Evolutionary conservation across 2,329 filamentous ascomycete genomes (phyloP).

Genomic region (Aspergillus quadrilineatus): DNA sequence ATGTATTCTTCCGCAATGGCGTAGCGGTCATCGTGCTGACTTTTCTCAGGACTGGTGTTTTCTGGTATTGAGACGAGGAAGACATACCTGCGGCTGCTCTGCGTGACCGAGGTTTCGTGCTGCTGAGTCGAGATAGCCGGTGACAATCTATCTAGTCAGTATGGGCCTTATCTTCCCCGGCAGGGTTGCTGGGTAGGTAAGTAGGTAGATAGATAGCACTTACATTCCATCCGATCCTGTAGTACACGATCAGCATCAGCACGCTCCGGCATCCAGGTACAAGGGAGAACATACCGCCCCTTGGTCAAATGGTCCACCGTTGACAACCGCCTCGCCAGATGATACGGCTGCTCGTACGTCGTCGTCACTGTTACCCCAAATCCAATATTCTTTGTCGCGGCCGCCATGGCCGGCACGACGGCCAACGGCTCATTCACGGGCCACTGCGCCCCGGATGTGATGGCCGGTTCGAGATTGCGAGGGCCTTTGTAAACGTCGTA

Average conservation of each 20-base stretch:
- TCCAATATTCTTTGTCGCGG: constrained; percentile 64
- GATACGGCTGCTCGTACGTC: constrained; percentile 68
- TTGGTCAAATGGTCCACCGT: constrained; percentile 67
- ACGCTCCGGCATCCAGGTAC: no score
- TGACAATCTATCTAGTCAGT: constrained; percentile 54
- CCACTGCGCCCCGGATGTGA: constrained; percentile 65
- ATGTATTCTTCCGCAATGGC: constrained; percentile 64
- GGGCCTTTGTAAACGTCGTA: constrained; percentile 70
- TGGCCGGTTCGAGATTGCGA: constrained; percentile 58
- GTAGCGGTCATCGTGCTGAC: constrained; percentile 65
- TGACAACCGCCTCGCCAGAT: constrained; percentile 63
- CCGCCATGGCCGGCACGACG: constrained; percentile 66
- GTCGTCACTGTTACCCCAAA: constrained; percentile 69
- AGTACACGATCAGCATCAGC: constrained; percentile 1
- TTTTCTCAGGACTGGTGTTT: not conserved
- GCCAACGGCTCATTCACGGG: constrained; percentile 69
- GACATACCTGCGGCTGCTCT: constrained; percentile 49
- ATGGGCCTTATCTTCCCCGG: no score
- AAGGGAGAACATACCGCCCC: constrained; percentile 48
- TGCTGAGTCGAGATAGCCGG: constrained; percentile 66
- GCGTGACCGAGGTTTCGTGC: constrained; percentile 61
- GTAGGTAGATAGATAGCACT: constrained; percentile 15
- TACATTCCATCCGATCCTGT: constrained; percentile 57
- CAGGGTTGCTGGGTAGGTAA: no score
- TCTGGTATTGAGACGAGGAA: not conserved